Percentiles rank a stretch among this genome's conserved stretches.
Evolutionary conservation across 306 rosid genomes (phyloP).

Genomic region (Fragaria vesca): DNA sequence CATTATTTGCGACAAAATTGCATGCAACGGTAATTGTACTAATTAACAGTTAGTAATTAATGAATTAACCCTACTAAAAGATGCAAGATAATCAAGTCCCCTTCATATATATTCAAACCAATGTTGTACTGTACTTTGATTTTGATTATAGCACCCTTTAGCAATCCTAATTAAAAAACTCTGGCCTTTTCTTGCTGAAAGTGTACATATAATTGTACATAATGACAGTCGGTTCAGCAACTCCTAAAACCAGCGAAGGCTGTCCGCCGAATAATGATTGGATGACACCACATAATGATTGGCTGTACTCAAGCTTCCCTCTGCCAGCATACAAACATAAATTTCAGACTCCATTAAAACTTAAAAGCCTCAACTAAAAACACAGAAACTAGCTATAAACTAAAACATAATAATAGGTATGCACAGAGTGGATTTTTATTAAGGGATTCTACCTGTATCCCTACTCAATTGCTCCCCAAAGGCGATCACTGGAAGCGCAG

Average conservation of each 20-base stretch:
- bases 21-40: no score
- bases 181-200: conserved; percentile 53
- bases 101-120: no score
- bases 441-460: conserved; percentile 56
- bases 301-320: conserved; percentile 82
- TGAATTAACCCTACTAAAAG: no score
- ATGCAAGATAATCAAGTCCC: no score
- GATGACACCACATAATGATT: conserved; percentile 60
- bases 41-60: no score
- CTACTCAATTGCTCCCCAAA: conserved; percentile 82
- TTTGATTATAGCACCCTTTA: neutral
- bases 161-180: neutral
- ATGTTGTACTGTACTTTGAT: no score
- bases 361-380: neutral
- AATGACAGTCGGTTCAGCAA: conserved; percentile 92
- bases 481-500: conserved; percentile 89
- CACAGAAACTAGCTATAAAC: neutral
- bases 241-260: conserved; percentile 78
- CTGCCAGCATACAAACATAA: conserved; percentile 32
- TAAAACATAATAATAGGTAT: neutral
- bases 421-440: neutral
- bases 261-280: conserved; percentile 90
- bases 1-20: no score
- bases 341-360: neutral
- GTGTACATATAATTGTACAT: conserved; percentile 84